Evolutionary conservation across 2,329 filamentous ascomycete species (phyloP).

Genomic region (Pseudocercospora musae): DNA sequence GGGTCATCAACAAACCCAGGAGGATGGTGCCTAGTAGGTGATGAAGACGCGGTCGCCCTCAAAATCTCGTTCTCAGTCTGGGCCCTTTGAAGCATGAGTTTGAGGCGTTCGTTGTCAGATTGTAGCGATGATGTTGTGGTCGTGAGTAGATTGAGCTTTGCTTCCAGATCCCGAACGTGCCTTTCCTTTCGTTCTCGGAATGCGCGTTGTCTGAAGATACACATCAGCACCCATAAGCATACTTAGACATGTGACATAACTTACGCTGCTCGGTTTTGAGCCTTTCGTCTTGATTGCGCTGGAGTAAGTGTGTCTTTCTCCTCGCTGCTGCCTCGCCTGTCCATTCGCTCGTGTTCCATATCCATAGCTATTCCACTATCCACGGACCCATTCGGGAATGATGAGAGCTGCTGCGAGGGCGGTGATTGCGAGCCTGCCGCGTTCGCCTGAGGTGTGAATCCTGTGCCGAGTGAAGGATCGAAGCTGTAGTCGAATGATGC

Average conservation of each 20-base stretch:
- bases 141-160: slow-evolving; percentile 75
- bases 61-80: slow-evolving; percentile 92
- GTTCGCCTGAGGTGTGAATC: slow-evolving; percentile 18
- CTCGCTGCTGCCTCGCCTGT: slow-evolving; percentile 44
- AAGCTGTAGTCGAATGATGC: slow-evolving; percentile 19
- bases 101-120: slow-evolving; percentile 82
- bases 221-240: slow-evolving; percentile 4
- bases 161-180: slow-evolving; percentile 89
- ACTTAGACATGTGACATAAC: slow-evolving; percentile 32
- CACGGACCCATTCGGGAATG: slow-evolving; percentile 37
- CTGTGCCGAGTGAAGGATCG: slow-evolving; percentile 19
- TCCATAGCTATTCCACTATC: slow-evolving; percentile 44
- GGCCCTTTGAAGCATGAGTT: slow-evolving; percentile 76
- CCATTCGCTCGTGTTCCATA: slow-evolving; percentile 30
- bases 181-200: slow-evolving; percentile 95
- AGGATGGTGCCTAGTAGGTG: slow-evolving; percentile 44
- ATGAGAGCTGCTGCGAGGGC: slow-evolving; percentile 24
- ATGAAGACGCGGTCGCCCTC: slow-evolving; percentile 65
- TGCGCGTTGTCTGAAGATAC: slow-evolving; percentile 72
- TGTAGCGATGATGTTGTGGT: slow-evolving; percentile 68
- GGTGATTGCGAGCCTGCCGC: slow-evolving; percentile 28
- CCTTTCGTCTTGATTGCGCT: slow-evolving; percentile 59
- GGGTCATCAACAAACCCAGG: slow-evolving; percentile 37
- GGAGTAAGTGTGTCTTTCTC: slow-evolving; percentile 48
- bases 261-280: slow-evolving; percentile 71